Evolutionary conservation across 768 basidiomycete species (phyloP).

Genomic region (Trametes sanguinea): DNA sequence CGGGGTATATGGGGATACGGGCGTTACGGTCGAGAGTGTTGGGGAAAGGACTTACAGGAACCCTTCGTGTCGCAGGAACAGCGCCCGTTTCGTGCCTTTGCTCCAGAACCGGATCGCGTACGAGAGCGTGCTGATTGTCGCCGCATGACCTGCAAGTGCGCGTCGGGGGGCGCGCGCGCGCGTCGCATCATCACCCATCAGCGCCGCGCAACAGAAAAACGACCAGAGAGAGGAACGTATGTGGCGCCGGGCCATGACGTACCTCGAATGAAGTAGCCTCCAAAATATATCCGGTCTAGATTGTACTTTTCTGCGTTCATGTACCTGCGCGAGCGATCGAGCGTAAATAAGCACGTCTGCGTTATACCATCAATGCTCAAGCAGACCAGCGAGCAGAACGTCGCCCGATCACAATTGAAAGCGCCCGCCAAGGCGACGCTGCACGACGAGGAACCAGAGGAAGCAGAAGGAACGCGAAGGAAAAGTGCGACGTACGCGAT

Average conservation of each 20-base stretch:
- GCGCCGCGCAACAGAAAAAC: not conserved
- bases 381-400: not conserved
- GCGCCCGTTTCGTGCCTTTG: constrained; percentile 92
- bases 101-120: constrained; percentile 99
- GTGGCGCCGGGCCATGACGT: constrained; percentile 29
- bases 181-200: not conserved
- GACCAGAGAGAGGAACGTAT: not conserved
- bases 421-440: constrained; percentile 6
- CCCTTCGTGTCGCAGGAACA: constrained; percentile 97
- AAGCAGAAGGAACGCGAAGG: not conserved
- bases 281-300: constrained; percentile 96
- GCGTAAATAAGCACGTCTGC: constrained; percentile 17
- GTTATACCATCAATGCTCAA: not conserved
- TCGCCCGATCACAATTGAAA: not conserved
- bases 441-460: not conserved
- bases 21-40: not conserved
- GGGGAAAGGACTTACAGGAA: constrained; percentile 73
- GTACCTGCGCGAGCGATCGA: constrained; percentile 56
- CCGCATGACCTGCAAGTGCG: constrained; percentile 75
- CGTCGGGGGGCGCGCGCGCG: not conserved
- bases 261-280: constrained; percentile 99
- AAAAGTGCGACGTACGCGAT: constrained; percentile 79
- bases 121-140: constrained; percentile 95
- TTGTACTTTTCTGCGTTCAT: constrained; percentile 99
- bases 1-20: no score